Evolutionary conservation across 345 rosid species (phyloP).

Genomic region (Hibiscus tridactylites): DNA sequence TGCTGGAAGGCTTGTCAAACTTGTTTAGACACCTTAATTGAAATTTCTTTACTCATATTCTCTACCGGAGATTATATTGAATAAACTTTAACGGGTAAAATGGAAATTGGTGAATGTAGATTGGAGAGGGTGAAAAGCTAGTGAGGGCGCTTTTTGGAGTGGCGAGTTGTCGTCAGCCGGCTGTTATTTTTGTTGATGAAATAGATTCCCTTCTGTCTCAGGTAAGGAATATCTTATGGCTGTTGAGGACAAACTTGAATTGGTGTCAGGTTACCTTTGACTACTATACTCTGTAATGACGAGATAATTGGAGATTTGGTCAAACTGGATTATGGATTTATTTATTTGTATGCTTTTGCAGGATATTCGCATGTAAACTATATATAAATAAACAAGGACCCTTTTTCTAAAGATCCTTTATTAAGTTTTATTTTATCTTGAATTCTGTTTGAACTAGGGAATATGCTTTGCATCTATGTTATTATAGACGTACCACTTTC

Average conservation of each 20-base stretch:
- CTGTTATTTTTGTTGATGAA: constrained; percentile 97
- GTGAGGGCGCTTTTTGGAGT: constrained; percentile 98
- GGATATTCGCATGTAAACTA: not conserved
- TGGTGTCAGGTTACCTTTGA: not conserved
- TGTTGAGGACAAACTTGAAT: not conserved
- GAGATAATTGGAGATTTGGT: not conserved
- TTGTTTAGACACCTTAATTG: not conserved
- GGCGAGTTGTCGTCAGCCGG: constrained; percentile 97
- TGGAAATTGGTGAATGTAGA: constrained; percentile 34
- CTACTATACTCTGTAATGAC: not conserved
- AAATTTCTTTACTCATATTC: not conserved
- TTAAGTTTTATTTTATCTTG: not conserved
- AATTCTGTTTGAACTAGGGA: not conserved
- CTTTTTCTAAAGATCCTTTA: not conserved
- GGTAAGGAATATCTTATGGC: constrained; percentile 34
- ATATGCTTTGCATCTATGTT: not conserved
- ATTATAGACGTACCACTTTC: not conserved
- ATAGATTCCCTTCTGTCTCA: constrained; percentile 94
- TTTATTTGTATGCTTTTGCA: not conserved
- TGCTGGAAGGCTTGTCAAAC: not conserved
- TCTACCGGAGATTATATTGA: not conserved
- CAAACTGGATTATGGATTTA: not conserved
- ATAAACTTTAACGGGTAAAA: not conserved
- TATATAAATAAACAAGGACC: not conserved
- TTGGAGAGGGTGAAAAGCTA: constrained; percentile 98